Base-by-base conservation (phyloP, 1,284 basidiomycete genomes). In the Phlebopus sp. region DNA sequence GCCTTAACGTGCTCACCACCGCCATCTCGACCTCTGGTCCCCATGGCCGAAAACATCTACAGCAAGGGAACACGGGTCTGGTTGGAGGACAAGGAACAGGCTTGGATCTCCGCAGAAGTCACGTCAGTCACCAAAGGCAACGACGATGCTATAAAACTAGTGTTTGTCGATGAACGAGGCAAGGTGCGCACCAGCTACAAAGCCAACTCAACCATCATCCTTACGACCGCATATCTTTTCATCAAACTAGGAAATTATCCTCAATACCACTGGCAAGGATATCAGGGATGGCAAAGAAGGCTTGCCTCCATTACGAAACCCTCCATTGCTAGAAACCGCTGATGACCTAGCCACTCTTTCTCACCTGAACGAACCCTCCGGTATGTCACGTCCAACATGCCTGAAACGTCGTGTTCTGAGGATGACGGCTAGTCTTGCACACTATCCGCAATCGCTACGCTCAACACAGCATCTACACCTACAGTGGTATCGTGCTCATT, bases 291-390 rank as follows among this genome's bases (percentile, higher is more conserved):
- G 81, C 44, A 82, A 82, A 60, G 79, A 83, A 55, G 76, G 78
- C 43, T 78, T 98, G 17, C 97, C 97, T 38, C 96, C 95, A 37
- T 74, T 99, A 59, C 88, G 96, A 57, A 99, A 99, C 69, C 97
- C 97, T 19, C 97, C 96, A 32, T 74, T 97, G 47, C 76, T 99
- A 52, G 96, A 99, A 74, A 94, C 92, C 23, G 92, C 94, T 32
- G 96, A 99, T 72, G 96, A 99, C 75, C 78, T 99, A 63, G 96
- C 97, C 41, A 97, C 94, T 52, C 81, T 99, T 62, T 97, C 93
- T 49, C 95, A 99, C 75, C 78, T 99, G 59, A 99, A 99, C 64
- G 97, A 99, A 68, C 96, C 96, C 40, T 92, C 90, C 62, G 95
- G 94, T 95, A 56, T 52, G 79, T 65, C 31, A 34, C 21, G 13